These are phyloP conservation scores for Calonectria hongkongensis DNA, from an alignment of 2,329 filamentous ascomycete genomes.

Conservation along the genomic window DNA sequence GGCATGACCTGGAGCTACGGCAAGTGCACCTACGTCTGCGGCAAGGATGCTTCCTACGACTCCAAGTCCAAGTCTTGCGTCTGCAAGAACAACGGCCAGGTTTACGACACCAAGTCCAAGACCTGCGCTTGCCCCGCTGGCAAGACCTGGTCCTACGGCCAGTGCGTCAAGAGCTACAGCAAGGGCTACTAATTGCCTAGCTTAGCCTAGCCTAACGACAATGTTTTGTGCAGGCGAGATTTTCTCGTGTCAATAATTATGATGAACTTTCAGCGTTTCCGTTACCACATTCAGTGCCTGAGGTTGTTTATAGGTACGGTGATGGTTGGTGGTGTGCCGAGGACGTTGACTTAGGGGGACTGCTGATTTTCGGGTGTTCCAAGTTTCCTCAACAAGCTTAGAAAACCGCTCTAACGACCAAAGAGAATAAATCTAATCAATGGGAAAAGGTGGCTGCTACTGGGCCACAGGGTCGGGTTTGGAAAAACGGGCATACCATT, in stretches of 20 bases:
- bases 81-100: slow-evolving; percentile 1
- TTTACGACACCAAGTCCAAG: slow-evolving; percentile 14
- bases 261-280: neutral
- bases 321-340: neutral
- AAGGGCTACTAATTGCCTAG: slow-evolving; percentile 7
- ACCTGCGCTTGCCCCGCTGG: slow-evolving; percentile 2
- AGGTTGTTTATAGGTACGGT: slow-evolving; percentile 14
- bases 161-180: slow-evolving; percentile 8
- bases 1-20: slow-evolving; percentile 31
- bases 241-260: slow-evolving; percentile 16
- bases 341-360: neutral
- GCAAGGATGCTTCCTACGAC: neutral
- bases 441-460: neutral
- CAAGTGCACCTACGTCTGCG: slow-evolving; percentile 18
- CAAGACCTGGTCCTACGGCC: slow-evolving; percentile 1
- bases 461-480: neutral
- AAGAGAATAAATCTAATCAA: slow-evolving; percentile 24
- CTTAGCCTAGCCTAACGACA: neutral
- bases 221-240: neutral
- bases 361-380: neutral
- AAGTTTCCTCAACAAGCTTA: neutral
- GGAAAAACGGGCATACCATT: slow-evolving; percentile 22
- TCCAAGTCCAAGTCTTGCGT: slow-evolving; percentile 17
- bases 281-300: slow-evolving; percentile 1
- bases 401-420: slow-evolving; percentile 21